A percentile compares a stretch with the other conserved stretches of the same genome.
phyloP scores from a whole-genome alignment of 2,329 filamentous ascomycete species.

The Arachnomyces sp. region DNA sequence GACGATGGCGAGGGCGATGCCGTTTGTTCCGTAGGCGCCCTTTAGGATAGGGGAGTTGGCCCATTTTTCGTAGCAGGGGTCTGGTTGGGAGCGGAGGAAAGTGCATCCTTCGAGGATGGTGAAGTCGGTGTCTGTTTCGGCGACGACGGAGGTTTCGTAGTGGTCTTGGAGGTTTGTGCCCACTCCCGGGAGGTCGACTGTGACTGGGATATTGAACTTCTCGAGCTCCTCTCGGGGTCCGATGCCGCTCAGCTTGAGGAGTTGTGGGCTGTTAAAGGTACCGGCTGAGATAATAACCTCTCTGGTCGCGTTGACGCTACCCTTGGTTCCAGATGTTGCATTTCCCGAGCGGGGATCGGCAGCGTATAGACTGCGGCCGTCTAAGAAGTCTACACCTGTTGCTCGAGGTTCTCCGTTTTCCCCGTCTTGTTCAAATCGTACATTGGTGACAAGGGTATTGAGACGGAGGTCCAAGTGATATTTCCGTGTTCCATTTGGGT shows the following conservation, averaged over 20 bases:
- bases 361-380: conserved; percentile 37
- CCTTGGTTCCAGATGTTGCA: conserved; percentile 24
- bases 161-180: conserved; percentile 59
- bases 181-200: conserved; percentile 53
- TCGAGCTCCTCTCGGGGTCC: conserved; percentile 48
- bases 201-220: conserved; percentile 44
- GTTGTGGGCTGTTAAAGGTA: conserved; percentile 55
- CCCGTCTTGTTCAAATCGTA: conserved; percentile 30
- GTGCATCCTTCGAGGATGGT: conserved; percentile 26
- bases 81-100: conserved; percentile 19
- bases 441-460: conserved; percentile 38
- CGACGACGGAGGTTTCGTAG: conserved; percentile 39
- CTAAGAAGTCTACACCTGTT: conserved; percentile 40
- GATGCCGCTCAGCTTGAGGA: conserved; percentile 58
- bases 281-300: conserved; percentile 45
- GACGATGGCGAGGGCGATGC: conserved; percentile 44
- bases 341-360: conserved; percentile 32
- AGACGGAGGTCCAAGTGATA: conserved; percentile 49
- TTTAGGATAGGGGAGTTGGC: conserved; percentile 22
- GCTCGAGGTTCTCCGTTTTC: conserved; percentile 31
- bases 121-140: conserved; percentile 31
- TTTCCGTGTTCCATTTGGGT: conserved; percentile 42
- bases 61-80: conserved; percentile 38
- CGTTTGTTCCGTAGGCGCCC: conserved; percentile 39
- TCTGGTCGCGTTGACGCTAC: conserved; percentile 33